Base-by-base conservation (phyloP, 495 filamentous ascomycete genomes). In the Aspergillus cavernicola region DNA sequence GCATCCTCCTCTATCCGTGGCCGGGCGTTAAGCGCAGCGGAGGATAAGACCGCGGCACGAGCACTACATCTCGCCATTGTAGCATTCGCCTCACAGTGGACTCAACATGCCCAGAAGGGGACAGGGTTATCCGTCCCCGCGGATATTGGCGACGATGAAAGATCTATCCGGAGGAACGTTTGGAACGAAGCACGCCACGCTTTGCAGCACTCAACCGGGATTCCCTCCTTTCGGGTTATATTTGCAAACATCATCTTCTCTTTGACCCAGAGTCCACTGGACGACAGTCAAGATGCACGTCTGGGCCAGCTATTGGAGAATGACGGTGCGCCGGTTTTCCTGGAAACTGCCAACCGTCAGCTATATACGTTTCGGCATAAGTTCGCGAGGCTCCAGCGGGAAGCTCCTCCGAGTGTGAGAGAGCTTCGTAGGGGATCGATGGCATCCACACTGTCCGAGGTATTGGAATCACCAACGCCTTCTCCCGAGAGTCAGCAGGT, bases 221-320 rank as follows among this genome's bases (percentile, higher is more conserved):
- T 46, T 20, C 42, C 42, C 1, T 46, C 42, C 0, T 46, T 46
- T 15, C 11, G 42, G 15, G 28, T 46, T 3, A 32, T 32, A 1
- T 46, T 46, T 20, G 42, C 42, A 1, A 46, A 46, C 13, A 33
- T 46, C 16, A 46, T 46, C 18, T 46, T 46, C 16, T 46, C 42
- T 2, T 16, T 46, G 3, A 46, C 42, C 5, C 42, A 46, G 42
- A 33, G 28, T 32, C 26, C 28, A 15, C 28, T 46, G 28, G 42
- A 46, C 8, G 28, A 46, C 4, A 5, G 10, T 2, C 3, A 5
- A 31, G 23, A 28, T 28, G 23, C 26, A 4, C 26, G 28, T 2
- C 18, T 46, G 4, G 28, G 20, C 4, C 4, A 13, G 26, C 18
- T 46, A 19, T 16, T 46, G 9, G 42, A 46, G 28, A 46, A 46